Conservation (phyloP, 2,329 filamentous ascomycete species). For the Didymosphaeria variabile region DNA sequence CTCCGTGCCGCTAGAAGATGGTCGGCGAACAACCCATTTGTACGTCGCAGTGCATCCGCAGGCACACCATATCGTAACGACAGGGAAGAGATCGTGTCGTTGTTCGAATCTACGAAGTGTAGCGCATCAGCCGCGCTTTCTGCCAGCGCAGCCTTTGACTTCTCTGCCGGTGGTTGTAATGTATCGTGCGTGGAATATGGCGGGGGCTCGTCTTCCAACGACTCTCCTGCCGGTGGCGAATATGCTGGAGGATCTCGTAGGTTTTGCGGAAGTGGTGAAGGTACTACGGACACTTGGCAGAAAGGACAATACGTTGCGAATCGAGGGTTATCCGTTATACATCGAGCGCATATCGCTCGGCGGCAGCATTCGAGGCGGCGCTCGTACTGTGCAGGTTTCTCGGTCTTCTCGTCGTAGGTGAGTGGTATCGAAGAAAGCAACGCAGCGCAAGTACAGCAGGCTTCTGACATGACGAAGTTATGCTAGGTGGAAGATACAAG, state of each 20-base stretch:
- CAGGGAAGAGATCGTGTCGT: constrained; percentile 73
- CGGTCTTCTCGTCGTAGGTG: constrained; percentile 62
- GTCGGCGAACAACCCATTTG: constrained; percentile 76
- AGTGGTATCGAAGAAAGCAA: constrained; percentile 65
- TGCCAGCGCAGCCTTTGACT: constrained; percentile 32
- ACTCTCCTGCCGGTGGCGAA: constrained; percentile 50
- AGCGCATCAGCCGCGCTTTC: constrained; percentile 69
- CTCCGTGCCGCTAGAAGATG: constrained; percentile 74
- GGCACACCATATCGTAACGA: constrained; percentile 78
- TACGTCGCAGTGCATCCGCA: constrained; percentile 66
- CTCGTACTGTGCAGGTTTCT: constrained; percentile 69
- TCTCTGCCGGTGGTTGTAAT: constrained; percentile 40
- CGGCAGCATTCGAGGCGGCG: constrained; percentile 74
- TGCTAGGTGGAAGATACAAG: constrained; percentile 9
- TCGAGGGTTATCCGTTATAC: constrained; percentile 73
- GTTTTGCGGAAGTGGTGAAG: constrained; percentile 69
- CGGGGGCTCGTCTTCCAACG: constrained; percentile 52
- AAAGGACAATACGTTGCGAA: constrained; percentile 76
- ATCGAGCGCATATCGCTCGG: constrained; percentile 75
- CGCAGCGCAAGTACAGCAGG: constrained; percentile 76
- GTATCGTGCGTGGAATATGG: constrained; percentile 53
- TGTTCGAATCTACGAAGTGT: constrained; percentile 76
- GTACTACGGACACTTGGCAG: constrained; percentile 74
- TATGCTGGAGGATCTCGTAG: constrained; percentile 76
- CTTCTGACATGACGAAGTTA: constrained; percentile 46